Base-by-base conservation (phyloP, 495 filamentous ascomycete species). In the Daldinia childiae region DNA sequence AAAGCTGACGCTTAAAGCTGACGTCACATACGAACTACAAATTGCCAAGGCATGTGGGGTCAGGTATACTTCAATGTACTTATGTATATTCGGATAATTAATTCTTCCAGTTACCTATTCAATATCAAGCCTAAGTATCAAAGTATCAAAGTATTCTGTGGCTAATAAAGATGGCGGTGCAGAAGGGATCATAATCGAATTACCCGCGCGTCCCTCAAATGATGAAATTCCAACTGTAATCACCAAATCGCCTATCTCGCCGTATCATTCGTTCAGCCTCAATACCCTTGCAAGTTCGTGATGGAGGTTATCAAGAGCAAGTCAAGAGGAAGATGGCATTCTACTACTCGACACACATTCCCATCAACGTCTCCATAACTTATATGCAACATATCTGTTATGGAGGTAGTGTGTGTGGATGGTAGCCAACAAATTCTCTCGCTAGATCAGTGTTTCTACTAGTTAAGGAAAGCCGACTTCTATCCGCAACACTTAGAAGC, bases 211-310 rank as follows among this genome's bases (percentile, higher is more conserved):
- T 19, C 45, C 11, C 12, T 30, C 7, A 17, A 48, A 73, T 73
- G 71, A 17, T 58, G 71, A 69, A 73, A 73, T 73, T 34, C 43
- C 43, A 24, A 62, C 43, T 41, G 15, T 52, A 69, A 73, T 73
- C 71, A 73, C 71, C 57, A 58, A 66, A 73, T 73, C 71, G 4
- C 62, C 6, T 17, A 61, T 63, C 66, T 43, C 15, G 41, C 27
- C 32, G 56, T 63, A 0, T 50, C 43, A 73, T 73, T 73, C 62
- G 71, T 58, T 67, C 62, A 66, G 36, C 61, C 59, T 66, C 63
- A 66, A 61, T 17, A 61, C 39, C 41, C 58, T 41, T 43, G 11
- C 58, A 15, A n/a, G 27, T 34, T 51, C 48, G 38, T 64, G 48
- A 65, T 56, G 24, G 12, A 51, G 62, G 24, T 50, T 50, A 15